Conservation (phyloP, 495 filamentous ascomycete genomes). For the Aspergillus haitiensis region DNA sequence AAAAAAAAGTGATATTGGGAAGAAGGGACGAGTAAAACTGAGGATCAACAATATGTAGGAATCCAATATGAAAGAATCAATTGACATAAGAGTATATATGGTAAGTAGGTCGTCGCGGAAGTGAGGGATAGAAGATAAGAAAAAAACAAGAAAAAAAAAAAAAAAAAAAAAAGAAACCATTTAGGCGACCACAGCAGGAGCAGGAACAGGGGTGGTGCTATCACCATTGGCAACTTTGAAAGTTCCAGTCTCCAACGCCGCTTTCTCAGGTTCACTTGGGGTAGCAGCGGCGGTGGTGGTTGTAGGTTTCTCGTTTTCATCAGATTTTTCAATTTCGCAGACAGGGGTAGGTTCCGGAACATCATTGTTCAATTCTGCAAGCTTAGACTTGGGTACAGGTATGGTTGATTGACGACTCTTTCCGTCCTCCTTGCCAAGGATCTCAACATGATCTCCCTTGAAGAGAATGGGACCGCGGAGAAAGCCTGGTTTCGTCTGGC, state of each 20-base stretch:
- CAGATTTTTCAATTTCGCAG: too few relatives aligned
- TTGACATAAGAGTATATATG: too few relatives aligned
- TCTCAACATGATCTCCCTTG: conserved; percentile 39
- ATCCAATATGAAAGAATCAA: too few relatives aligned
- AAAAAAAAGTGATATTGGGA: not conserved
- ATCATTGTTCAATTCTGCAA: not conserved
- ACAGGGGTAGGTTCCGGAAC: not conserved
- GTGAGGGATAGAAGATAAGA: not conserved
- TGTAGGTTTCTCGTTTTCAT: not conserved
- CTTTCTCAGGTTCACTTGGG: not conserved
- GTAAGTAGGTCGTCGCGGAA: too few relatives aligned
- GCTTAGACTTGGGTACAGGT: conserved; percentile 24
- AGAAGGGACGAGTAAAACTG: too few relatives aligned
- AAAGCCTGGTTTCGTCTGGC: conserved; percentile 32
- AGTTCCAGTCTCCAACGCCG: not conserved
- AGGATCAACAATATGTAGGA: too few relatives aligned
- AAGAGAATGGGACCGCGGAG: conserved; percentile 46
- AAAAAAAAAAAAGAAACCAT: not conserved
- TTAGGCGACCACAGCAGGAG: not conserved
- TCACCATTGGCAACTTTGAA: not conserved
- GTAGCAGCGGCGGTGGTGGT: conserved; percentile 1
- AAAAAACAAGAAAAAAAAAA: not conserved
- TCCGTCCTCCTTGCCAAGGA: conserved; percentile 44
- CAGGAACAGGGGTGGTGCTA: not conserved
- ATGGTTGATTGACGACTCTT: conserved; percentile 37